Evolutionary conservation across 768 basidiomycete genomes (phyloP), one percentile per base, ranked within the genome.

Genomic region (Rhizopogon roseolus): DNA sequence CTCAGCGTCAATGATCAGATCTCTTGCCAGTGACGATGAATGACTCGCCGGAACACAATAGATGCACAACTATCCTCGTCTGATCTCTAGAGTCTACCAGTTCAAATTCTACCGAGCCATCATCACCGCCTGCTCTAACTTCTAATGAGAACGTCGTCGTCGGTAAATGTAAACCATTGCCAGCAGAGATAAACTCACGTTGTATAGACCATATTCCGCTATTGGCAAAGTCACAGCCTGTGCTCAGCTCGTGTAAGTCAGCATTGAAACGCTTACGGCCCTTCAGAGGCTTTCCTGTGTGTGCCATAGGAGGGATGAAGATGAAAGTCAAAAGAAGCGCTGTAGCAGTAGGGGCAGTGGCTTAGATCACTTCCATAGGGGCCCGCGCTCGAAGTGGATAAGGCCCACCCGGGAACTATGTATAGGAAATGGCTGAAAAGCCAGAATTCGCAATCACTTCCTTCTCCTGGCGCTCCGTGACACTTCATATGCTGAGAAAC

Each of bases 201-300:
- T 69, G 70, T 29, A 83, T 54, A 36, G 62, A 62, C 53, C 81
- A 62, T 5, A 72, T 73, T 42, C 72, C 64, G 6, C 71, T 53
- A 42, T 61, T n/a, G n/a, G n/a, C 59, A 51, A 78, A 66, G 4
- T 76, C 75, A 22, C 58, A 72, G 32, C 71, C 70, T 10, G 69
- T 67, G 52, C 70, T 68, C 49, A 83, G 55, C 55, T 81, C 79
- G 1, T 64, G 60, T n/a, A 84, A 69, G 68, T 86, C 84, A 29
- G 81, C 81, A 8, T 67, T 71, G 62, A 82, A 85, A 50, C 79
- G 73, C 60, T 73, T 79, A 29, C 84, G 72, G 6, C 84, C 84
- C 62, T 81, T 84, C 61, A 83, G 28, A 36, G 61, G 62, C 13
- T 38, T 55, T 41, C 37, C n/a, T 13, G 34, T 7, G 8, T 10